These are phyloP conservation scores for Sesbania bispinosa DNA, from an alignment of 306 rosid genomes.

Conservation along the genomic window DNA sequence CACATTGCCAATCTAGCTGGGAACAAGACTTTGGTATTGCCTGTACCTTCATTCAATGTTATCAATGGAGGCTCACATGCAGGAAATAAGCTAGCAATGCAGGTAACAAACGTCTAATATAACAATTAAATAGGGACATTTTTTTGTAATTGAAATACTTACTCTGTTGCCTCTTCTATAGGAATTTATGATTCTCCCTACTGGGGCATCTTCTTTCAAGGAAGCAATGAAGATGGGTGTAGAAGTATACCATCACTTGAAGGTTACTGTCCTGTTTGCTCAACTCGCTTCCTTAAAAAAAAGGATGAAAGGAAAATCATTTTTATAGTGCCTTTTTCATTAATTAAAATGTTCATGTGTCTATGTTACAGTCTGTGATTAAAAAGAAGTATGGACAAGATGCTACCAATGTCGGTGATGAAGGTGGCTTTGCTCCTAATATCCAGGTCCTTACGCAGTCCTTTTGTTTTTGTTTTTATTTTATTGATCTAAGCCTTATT, in stretches of 20 bases:
- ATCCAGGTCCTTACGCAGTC: conserved; percentile 80
- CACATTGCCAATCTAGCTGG: conserved; percentile 98
- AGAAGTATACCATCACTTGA: conserved; percentile 93
- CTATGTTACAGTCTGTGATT: conserved; percentile 66
- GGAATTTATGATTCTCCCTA: conserved; percentile 99
- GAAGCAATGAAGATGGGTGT: conserved; percentile 99
- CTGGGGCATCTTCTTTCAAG: conserved; percentile 90
- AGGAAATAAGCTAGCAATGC: conserved; percentile 99
- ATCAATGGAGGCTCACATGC: conserved; percentile 99
- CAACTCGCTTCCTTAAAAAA: too few relatives aligned
- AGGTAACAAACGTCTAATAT: conserved; percentile 46
- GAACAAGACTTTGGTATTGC: conserved; percentile 79
- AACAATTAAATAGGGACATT: background rate
- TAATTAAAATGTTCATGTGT: background rate
- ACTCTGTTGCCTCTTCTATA: conserved; percentile 28
- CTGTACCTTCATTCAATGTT: conserved; percentile 97
- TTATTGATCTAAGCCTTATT: conserved; percentile 4
- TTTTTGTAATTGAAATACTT: background rate
- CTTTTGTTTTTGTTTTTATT: background rate
- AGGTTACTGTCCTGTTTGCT: conserved; percentile 40
- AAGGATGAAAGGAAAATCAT: too few relatives aligned
- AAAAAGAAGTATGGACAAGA: conserved; percentile 99
- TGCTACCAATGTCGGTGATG: conserved; percentile 97
- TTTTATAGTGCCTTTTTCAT: too few relatives aligned
- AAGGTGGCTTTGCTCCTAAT: conserved; percentile 99